phyloP scores from a whole-genome alignment of 257 asterid genomes.

The Forsythia viridissima region DNA sequence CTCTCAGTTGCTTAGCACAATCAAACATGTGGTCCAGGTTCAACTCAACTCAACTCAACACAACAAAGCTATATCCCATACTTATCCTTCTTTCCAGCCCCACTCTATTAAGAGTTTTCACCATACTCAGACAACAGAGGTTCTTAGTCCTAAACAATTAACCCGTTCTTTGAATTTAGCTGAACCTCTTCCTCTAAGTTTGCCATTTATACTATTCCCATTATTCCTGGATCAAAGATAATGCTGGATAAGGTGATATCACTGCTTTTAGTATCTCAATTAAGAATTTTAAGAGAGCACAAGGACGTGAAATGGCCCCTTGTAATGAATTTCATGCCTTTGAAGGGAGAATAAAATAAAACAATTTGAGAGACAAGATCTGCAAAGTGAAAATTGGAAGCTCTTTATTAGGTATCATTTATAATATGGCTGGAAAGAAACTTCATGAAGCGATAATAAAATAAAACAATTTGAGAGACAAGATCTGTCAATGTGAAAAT shows the following conservation, averaged over 20 bases:
- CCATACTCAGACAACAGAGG: not conserved
- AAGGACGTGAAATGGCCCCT: not conserved
- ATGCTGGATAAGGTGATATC: not conserved
- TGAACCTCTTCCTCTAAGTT: not conserved
- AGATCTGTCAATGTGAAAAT: not conserved
- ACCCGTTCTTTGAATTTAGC: not conserved
- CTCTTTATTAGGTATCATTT: not conserved
- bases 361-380: constrained; percentile 11
- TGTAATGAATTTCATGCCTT: constrained; percentile 4
- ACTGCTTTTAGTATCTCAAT: not conserved
- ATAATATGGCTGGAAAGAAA: not conserved
- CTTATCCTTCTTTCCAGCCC: no score
- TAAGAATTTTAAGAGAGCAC: not conserved
- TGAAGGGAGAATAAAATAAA: constrained; percentile 2
- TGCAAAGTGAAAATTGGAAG: constrained; percentile 3
- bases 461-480: not conserved
- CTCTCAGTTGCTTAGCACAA: no score
- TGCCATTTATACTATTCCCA: not conserved
- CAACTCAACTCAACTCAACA: no score
- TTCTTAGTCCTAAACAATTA: not conserved
- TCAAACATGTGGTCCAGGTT: no score
- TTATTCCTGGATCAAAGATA: no score
- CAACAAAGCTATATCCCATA: no score
- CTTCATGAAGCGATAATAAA: not conserved
- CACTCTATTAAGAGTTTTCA: not conserved